Evolutionary conservation across 192 early-diverging fungal species (phyloP).

Genomic region (Mortierella hygrophila): DNA sequence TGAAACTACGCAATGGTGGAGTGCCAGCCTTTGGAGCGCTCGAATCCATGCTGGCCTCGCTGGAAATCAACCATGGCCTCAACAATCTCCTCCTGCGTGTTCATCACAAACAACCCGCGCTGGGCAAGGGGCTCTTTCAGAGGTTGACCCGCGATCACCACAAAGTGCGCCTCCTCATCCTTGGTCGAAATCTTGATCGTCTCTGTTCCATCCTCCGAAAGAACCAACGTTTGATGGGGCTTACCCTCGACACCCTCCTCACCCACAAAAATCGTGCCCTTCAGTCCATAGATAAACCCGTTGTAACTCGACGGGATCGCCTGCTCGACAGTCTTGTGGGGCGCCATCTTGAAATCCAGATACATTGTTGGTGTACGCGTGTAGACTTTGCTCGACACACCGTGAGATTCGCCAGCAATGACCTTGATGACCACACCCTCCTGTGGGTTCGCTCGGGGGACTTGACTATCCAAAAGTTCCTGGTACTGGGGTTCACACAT

Average conservation of each 20-base stretch:
- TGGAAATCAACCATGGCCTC: constrained; percentile 71
- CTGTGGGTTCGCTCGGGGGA: constrained; percentile 21
- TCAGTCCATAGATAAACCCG: constrained; percentile 36
- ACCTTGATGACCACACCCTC: constrained; percentile 22
- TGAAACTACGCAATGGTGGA: constrained; percentile 15
- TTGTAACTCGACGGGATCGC: constrained; percentile 40
- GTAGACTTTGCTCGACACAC: constrained; percentile 18
- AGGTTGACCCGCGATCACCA: constrained; percentile 60
- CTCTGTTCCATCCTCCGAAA: constrained; percentile 33
- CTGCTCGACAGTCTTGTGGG: constrained; percentile 23
- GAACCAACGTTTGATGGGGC: constrained; percentile 16
- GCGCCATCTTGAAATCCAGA: constrained; percentile 38
- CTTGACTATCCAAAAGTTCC: constrained; percentile 24
- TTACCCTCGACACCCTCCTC: constrained; percentile 22
- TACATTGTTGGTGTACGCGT: constrained; percentile 42
- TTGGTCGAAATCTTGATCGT: constrained; percentile 34
- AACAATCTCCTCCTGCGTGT: constrained; percentile 65
- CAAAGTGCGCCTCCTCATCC: constrained; percentile 26
- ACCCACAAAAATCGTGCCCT: constrained; percentile 31
- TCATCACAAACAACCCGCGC: constrained; percentile 78
- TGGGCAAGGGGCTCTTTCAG: constrained; percentile 65
- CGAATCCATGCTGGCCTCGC: constrained; percentile 72
- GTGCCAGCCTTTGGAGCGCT: constrained; percentile 65
- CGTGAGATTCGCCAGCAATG: constrained; percentile 52
- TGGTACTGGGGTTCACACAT: constrained; percentile 63